A percentile compares a stretch with the other conserved stretches of the same genome.
Evolutionary conservation across 169 alveolate genomes (phyloP).

Genomic region (Cardiosporidium cionae): DNA sequence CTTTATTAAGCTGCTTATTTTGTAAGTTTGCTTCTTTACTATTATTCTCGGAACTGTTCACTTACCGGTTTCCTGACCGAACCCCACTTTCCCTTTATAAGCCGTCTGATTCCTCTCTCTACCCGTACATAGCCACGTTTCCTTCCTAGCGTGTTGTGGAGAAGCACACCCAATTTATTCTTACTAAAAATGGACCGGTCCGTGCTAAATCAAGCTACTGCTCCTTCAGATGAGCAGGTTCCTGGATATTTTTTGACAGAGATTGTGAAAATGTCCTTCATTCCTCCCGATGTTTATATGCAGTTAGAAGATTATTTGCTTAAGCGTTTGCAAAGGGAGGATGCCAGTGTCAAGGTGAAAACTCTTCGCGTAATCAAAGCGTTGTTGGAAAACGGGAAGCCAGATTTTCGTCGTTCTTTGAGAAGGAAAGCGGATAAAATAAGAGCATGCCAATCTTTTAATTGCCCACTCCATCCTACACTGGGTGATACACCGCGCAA

Average conservation of each 20-base stretch:
- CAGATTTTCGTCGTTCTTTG: constrained; percentile 26
- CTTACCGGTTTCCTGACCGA: too few relatives aligned
- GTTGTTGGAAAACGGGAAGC: constrained; percentile 35
- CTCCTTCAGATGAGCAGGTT: constrained; percentile 35
- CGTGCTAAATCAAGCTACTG: constrained; percentile 28
- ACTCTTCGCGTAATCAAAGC: constrained; percentile 1
- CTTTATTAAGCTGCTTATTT: too few relatives aligned
- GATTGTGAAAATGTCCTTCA: constrained; percentile 25
- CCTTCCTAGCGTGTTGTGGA: too few relatives aligned
- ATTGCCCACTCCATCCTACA: constrained; percentile 34
- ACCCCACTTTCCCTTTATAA: too few relatives aligned
- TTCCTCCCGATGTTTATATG: constrained; percentile 27
- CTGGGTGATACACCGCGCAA: constrained; percentile 26
- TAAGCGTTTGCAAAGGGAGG: constrained; percentile 23
- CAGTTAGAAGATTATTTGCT: constrained; percentile 37
- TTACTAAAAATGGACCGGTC: constrained; percentile 24
- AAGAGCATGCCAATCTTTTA: constrained; percentile 25
- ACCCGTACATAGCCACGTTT: too few relatives aligned
- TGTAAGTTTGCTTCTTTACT: too few relatives aligned
- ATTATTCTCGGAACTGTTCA: too few relatives aligned
- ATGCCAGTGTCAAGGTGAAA: constrained; percentile 34
- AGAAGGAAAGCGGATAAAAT: constrained; percentile 26
- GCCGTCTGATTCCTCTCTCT: too few relatives aligned
- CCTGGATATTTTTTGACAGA: constrained; percentile 38
- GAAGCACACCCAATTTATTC: too few relatives aligned